Base-by-base conservation (phyloP, 441 rosid species). In the Iberis amara region DNA sequence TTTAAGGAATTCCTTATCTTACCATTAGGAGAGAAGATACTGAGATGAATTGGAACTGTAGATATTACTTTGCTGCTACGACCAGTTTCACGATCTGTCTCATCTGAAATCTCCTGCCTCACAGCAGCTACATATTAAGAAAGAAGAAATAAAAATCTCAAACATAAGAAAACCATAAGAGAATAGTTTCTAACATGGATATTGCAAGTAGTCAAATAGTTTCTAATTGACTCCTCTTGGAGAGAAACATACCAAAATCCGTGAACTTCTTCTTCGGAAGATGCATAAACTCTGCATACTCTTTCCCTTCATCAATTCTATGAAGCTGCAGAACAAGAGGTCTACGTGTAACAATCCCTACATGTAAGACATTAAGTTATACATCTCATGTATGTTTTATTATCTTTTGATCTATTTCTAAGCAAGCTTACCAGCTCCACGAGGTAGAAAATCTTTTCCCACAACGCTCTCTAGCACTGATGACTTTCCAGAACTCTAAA, bases 321-420 rank as follows among this genome's bases (percentile, higher is more conserved):
- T 90, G 98, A 68, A 85, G 96, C 83, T 87, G 96, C 73, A 90
- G 69, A 47, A 90, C 96, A 39, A 90, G 95, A 70, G 98, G 98
- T 67, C 95, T 81, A 55, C 98, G 81, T 12, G 98, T 90, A 71
- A 91, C 95, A 71, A 91, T 91, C 57, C 97, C 96, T 89, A 70
- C 73, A 78, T 13, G 8, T 9, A 68, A 66, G 21, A 26, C 55
- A 46, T 58, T 58, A 23, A 18, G 21, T 18, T 1, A 1, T 18
- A 18, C 21, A 18, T 18, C 21, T 18, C 21, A 18, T 18, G 21
- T 18, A 18, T 18, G 21, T 18, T 18, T 18, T 18, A 18, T 33
- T 36, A 18, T 18, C 21, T 18, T 18, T 18, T 18, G 21, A 18
- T 18, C 21, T 26, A 3, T 26, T 4, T 26, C 30, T 26, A 26